Conservation (phyloP, 2,329 filamentous ascomycete genomes). For the Penicillium sp. region DNA sequence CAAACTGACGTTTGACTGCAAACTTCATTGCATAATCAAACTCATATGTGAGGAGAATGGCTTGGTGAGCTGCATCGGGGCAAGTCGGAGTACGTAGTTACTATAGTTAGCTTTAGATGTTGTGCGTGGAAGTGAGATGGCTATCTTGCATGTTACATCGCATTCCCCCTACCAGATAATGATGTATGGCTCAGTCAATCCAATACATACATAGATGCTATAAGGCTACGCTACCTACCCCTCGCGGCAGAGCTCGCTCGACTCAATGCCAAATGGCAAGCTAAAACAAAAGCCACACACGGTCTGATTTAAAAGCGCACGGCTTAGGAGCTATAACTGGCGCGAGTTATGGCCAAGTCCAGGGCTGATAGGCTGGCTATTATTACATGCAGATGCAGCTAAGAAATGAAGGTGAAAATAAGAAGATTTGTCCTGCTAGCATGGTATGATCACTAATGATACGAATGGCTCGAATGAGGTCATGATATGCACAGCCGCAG, state of each 20-base stretch:
- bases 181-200: too few relatives aligned
- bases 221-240: background rate
- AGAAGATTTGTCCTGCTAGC: background rate
- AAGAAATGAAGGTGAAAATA: background rate
- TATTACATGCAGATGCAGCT: background rate
- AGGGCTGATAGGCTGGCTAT: background rate
- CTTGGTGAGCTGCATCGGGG: background rate
- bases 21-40: too few relatives aligned
- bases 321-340: constrained; percentile 1
- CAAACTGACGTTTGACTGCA: too few relatives aligned
- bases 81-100: background rate
- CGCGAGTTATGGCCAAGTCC: background rate
- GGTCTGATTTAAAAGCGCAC: constrained; percentile 9
- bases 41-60: too few relatives aligned
- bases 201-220: background rate
- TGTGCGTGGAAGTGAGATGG: too few relatives aligned
- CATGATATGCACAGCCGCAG: constrained; percentile 12
- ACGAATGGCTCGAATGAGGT: background rate
- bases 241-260: background rate
- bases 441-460: background rate
- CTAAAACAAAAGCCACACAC: constrained; percentile 3
- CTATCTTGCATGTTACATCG: background rate
- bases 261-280: background rate
- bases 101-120: too few relatives aligned
- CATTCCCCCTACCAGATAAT: too few relatives aligned